Evolutionary conservation across 495 filamentous ascomycete species (phyloP), one percentile per base, ranked within the genome.

Genomic region (Penicillium paradoxum): DNA sequence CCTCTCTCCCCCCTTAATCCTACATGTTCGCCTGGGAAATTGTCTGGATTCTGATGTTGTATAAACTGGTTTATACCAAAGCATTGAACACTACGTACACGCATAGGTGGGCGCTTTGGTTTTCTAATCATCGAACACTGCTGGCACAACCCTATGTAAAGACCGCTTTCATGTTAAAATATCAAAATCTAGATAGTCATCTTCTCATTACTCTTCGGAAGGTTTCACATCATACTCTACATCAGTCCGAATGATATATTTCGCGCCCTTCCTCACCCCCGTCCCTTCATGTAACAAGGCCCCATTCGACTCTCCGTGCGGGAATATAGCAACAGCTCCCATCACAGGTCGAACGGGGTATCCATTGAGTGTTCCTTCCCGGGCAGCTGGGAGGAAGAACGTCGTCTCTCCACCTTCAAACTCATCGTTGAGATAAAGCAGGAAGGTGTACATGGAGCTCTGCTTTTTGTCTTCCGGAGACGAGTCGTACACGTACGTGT

Each of bases 361-460:
- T 7, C 67, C 69, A 51, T 72, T 72, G 15, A 72, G 57, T 1
- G 56, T 64, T 14, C 69, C 69, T 45, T 72, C 69, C 37, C 64
- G 55, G 1, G 60, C 56, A 4, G 67, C 69, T 3, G 69, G 69
- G 47, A 72, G 45, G 37, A 72, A 72, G 51, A 72, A 72, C 0
- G 69, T 72, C 10, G 69, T 72, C 57, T 72, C 69, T 5, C 69
- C 69, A 18, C 69, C 69, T 58, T 72, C 69, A 21, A 72, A 72
- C 52, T 72, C 69, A 46, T 72, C 69, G 24, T 72, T 72, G 15
- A 72, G 56, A 45, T 72, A 72, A 0, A 72, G 45, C n/a, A 72
- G 51, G 44, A 72, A 72, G 14, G 69, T 72, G 25, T 72, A 72
- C 69, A 72, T 69, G 10, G 69, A 72, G 49, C 67, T 71, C 49